These are phyloP conservation scores for Hamamelis virginiana DNA, from an alignment of 164 flowering plant species.

Conservation along the genomic window DNA sequence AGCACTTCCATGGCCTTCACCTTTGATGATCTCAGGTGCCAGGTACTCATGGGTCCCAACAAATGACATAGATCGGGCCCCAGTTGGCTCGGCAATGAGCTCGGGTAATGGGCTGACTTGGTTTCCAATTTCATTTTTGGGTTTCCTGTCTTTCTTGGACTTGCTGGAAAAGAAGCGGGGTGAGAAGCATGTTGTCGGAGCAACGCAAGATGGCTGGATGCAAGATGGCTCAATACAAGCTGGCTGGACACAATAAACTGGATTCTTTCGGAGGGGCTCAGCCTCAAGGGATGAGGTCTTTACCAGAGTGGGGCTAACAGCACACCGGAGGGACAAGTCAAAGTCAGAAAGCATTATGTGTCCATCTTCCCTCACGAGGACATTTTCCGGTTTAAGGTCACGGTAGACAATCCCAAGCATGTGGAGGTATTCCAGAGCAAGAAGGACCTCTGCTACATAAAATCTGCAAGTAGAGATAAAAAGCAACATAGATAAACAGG, in stretches of 20 bases:
- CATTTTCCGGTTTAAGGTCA: constrained; percentile 93
- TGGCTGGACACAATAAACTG: constrained; percentile 75
- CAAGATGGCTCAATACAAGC: constrained; percentile 79
- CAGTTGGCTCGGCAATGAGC: constrained; percentile 87
- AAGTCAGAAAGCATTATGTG: constrained; percentile 94
- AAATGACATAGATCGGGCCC: constrained; percentile 90
- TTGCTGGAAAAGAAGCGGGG: constrained; percentile 75
- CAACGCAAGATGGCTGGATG: constrained; percentile 80
- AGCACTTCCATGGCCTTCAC: constrained; percentile 96
- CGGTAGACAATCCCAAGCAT: constrained; percentile 91
- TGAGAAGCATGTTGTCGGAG: constrained; percentile 76
- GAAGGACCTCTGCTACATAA: constrained; percentile 81
- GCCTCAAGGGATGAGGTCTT: constrained; percentile 53
- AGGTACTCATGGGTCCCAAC: constrained; percentile 92
- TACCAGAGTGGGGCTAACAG: constrained; percentile 79
- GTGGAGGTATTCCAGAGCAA: constrained; percentile 87
- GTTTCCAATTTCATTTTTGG: constrained; percentile 61
- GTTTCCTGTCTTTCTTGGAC: constrained; percentile 72
- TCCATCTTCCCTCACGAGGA: constrained; percentile 91
- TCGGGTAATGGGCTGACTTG: constrained; percentile 89
- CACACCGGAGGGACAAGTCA: constrained; percentile 85
- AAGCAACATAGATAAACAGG: neutral
- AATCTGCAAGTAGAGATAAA: constrained; percentile 51
- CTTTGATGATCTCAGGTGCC: constrained; percentile 92
- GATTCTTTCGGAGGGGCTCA: constrained; percentile 56